Evolutionary conservation across 202 grass and related monocot genomes (phyloP).

Genomic region (Panicum virgatum): DNA sequence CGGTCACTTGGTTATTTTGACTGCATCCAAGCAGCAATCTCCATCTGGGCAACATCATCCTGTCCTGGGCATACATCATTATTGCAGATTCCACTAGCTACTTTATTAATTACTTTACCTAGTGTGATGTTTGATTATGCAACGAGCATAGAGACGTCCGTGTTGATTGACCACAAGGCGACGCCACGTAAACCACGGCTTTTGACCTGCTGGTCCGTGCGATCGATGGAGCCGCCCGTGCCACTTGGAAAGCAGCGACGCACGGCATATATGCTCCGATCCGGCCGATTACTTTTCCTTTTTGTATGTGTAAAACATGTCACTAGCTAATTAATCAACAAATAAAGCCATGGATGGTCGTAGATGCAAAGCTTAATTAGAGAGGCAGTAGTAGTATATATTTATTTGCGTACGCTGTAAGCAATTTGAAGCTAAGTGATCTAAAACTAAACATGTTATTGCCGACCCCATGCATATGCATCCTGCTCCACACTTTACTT

Average conservation of each 20-base stretch:
- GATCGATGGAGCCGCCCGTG: not conserved
- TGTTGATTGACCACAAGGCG: not conserved
- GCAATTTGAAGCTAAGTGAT: not conserved
- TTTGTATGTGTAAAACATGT: not conserved
- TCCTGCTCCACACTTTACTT: not conserved
- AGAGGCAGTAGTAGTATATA: not conserved
- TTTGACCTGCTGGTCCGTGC: not conserved
- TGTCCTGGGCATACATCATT: not conserved
- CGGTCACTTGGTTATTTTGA: not conserved
- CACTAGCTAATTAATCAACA: not conserved
- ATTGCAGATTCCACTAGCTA: not conserved
- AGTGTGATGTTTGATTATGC: not conserved
- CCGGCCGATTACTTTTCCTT: not conserved
- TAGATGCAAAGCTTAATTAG: not conserved
- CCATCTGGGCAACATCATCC: not conserved
- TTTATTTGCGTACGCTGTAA: slow-evolving; percentile 11
- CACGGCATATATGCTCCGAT: not conserved
- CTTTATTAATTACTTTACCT: not conserved
- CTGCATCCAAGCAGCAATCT: not conserved
- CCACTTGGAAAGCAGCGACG: slow-evolving; percentile 21
- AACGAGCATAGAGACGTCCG: not conserved
- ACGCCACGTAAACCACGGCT: slow-evolving; percentile 7
- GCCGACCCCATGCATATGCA: not conserved
- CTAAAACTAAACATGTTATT: not conserved
- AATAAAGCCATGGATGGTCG: not conserved